Conservation (phyloP, 371 early-diverging fungal species). For the Mucor racemosus region DNA sequence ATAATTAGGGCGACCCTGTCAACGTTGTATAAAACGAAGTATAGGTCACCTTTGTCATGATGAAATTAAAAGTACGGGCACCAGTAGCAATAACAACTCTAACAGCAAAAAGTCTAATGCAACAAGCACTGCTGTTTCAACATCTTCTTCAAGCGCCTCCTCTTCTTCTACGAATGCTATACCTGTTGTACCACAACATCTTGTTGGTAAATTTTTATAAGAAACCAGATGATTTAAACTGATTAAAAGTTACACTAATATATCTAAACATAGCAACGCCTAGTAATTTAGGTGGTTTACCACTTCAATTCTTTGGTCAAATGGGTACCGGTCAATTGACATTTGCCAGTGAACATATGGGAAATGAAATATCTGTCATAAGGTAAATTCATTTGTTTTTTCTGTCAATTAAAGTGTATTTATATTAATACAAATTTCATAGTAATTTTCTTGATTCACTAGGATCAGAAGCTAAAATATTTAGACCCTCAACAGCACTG, state of each 20-base stretch:
- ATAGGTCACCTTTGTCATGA: constrained; percentile 93
- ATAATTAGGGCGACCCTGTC: constrained; percentile 81
- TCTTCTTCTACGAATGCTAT: not conserved
- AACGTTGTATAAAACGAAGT: constrained; percentile 91
- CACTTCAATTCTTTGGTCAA: constrained; percentile 31
- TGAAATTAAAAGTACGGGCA: constrained; percentile 60
- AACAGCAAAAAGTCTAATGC: constrained; percentile 10
- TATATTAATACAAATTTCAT: not conserved
- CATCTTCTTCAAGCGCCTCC: not conserved
- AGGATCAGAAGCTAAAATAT: constrained; percentile 37
- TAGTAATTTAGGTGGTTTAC: constrained; percentile 28
- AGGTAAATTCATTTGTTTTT: not conserved
- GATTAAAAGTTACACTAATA: not conserved
- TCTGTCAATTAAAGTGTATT: not conserved
- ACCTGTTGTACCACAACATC: constrained; percentile 17
- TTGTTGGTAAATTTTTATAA: constrained; percentile 15
- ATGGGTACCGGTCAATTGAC: constrained; percentile 51
- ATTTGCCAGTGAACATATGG: constrained; percentile 74
- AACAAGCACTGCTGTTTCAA: not conserved
- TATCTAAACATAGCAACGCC: constrained; percentile 20
- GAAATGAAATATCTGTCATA: constrained; percentile 75
- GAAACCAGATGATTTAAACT: constrained; percentile 14
- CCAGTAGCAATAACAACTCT: not conserved
- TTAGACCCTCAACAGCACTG: constrained; percentile 27
- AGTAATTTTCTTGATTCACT: constrained; percentile 67